Evolutionary conservation across 1,284 basidiomycete species (phyloP), one percentile per base, ranked within the genome.

Genomic region (Anthracocystis panici-leucophaei): DNA sequence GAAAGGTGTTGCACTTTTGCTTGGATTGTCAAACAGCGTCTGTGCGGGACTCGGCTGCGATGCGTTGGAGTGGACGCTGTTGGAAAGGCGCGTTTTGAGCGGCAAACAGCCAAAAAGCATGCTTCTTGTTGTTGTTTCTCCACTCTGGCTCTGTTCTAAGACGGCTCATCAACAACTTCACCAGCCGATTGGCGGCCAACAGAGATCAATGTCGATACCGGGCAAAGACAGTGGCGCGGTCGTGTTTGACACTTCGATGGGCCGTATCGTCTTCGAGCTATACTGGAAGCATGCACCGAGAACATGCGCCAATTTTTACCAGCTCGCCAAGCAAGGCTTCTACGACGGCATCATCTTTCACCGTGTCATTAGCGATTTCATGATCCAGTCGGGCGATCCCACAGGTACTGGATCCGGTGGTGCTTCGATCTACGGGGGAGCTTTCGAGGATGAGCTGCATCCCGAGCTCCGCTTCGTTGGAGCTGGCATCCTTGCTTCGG

Each of bases 331-430:
- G 54, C 72, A 81, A 38, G 83, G 83, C 27, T 84, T 82, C 65
- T 83, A 83, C 65, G 78, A 83, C 44, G 83, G 82, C 42, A 75
- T 97, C 60, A 90, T 97, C 82, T 98, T 99, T 89, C 97, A 99
- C 86, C 92, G 97, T 66, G 93, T 99, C 75, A 99, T 99, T 84
- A 90, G 93, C 77, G 99, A 99, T 87, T 99, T 99, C 84, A 99
- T 99, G 96, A 91, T 99, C 59, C 96, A 99, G 88, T 97, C 95
- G 2, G 96, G 97, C 45, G 96, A 99, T 83, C 97, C 97, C 0
- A 87, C 97, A 3, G 96, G 94, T 9, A 95, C 98, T 85, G 97
- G 97, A 2, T 97, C 95, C 0, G 97, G 97, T n/a, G 97, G 97
- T n/a, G 76, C 70, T 53, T 84, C 74, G 67, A 83, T 84, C 61